Evolutionary conservation across 352 stramenopile species (phyloP).

Genomic region (Lagenidium sp.): DNA sequence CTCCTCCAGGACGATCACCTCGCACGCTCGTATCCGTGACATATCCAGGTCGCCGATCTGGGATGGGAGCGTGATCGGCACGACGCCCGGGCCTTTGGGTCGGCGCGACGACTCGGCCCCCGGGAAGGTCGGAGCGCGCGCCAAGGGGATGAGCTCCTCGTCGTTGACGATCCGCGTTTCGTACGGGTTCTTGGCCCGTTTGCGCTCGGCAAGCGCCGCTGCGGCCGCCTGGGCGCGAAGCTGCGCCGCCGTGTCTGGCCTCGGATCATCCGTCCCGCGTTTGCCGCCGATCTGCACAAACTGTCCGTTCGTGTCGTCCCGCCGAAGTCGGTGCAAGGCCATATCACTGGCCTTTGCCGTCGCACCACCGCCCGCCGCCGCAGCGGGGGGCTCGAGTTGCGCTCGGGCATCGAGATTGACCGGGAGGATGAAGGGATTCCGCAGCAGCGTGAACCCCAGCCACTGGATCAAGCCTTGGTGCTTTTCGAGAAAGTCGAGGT

Average conservation of each 20-base stretch:
- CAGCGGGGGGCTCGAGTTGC: slow-evolving; percentile 12
- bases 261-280: slow-evolving; percentile 7
- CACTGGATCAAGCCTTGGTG: slow-evolving; percentile 65
- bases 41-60: slow-evolving; percentile 85
- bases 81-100: neutral
- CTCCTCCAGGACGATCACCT: slow-evolving; percentile 58
- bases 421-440: slow-evolving; percentile 87
- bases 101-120: slow-evolving; percentile 4
- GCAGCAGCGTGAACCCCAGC: slow-evolving; percentile 74
- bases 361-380: neutral
- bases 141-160: slow-evolving; percentile 55
- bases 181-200: slow-evolving; percentile 66
- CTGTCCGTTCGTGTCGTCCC: slow-evolving; percentile 16
- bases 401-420: slow-evolving; percentile 59
- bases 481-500: slow-evolving; percentile 87
- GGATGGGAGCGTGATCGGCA: slow-evolving; percentile 21
- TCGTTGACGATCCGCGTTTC: slow-evolving; percentile 82
- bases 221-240: slow-evolving; percentile 10
- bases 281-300: slow-evolving; percentile 66
- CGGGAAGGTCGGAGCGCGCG: slow-evolving; percentile 6
- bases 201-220: slow-evolving; percentile 39
- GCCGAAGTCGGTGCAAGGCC: neutral
- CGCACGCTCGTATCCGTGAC: slow-evolving; percentile 58
- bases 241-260: slow-evolving; percentile 4
- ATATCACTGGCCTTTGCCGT: neutral